phyloP scores from a whole-genome alignment of 768 basidiomycete genomes.

The Suillus sp. region DNA sequence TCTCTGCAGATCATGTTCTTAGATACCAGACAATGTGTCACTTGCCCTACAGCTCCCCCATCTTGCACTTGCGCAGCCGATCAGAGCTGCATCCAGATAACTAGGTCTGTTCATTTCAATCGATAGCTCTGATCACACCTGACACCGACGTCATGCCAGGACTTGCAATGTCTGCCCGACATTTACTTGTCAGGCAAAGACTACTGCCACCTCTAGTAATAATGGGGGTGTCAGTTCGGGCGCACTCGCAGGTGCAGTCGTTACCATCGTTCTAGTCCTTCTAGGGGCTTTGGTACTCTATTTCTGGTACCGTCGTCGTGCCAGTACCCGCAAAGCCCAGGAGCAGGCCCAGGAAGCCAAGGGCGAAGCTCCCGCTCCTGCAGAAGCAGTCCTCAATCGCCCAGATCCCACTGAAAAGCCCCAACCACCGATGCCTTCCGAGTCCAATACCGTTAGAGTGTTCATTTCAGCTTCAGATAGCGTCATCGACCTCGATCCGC shows the following conservation, averaged over 20 bases:
- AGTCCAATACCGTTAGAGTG: constrained; percentile 48
- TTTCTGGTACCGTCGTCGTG: constrained; percentile 66
- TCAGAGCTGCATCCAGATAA: constrained; percentile 62
- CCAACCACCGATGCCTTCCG: constrained; percentile 30
- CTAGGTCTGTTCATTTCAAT: constrained; percentile 45
- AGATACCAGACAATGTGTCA: constrained; percentile 49
- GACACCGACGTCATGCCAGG: constrained; percentile 38
- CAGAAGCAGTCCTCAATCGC: constrained; percentile 75
- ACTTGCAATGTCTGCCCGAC: constrained; percentile 56
- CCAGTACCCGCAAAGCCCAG: constrained; percentile 41
- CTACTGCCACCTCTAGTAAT: constrained; percentile 14
- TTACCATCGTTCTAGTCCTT: constrained; percentile 64
- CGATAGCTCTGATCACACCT: constrained; percentile 12
- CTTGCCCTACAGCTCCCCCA: constrained; percentile 49
- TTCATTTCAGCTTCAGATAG: constrained; percentile 49
- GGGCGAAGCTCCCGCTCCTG: constrained; percentile 69
- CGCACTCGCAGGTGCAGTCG: constrained; percentile 72
- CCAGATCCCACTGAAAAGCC: constrained; percentile 81
- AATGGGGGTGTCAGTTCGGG: constrained; percentile 58
- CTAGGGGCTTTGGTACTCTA: constrained; percentile 51
- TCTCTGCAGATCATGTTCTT: constrained; percentile 36
- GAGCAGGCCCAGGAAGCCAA: constrained; percentile 42
- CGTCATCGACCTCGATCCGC: constrained; percentile 64
- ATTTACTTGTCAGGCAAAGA: constrained; percentile 50
- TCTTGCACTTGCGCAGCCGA: constrained; percentile 56